Percentiles rank a stretch among this genome's conserved stretches.
These are phyloP conservation scores for Fusarium longipes DNA, from an alignment of 2,329 filamentous ascomycete genomes.

Conservation along the genomic window DNA sequence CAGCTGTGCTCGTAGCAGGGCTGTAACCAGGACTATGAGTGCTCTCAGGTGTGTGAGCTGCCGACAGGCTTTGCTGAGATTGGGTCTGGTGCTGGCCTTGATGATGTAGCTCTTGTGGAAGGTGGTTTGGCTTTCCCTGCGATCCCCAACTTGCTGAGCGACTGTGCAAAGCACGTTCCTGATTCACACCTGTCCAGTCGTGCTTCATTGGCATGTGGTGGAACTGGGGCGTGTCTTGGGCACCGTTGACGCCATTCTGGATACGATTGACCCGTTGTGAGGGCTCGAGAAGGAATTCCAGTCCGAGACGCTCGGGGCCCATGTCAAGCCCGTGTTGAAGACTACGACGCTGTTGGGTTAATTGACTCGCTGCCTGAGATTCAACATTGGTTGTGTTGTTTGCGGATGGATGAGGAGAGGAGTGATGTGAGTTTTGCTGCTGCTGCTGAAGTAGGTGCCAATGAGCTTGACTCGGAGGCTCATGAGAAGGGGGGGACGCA, in stretches of 20 bases:
- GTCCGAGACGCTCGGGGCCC: constrained; percentile 73
- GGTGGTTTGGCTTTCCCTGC: constrained; percentile 33
- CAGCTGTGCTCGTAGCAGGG: constrained; percentile 34
- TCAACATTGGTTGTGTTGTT: constrained; percentile 22
- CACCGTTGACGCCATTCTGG: constrained; percentile 61
- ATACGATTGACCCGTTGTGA: constrained; percentile 66
- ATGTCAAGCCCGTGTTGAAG: constrained; percentile 68
- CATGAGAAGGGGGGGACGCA: constrained; percentile 42
- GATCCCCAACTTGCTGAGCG: constrained; percentile 42
- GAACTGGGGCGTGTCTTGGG: constrained; percentile 58
- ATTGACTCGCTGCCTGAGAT: constrained; percentile 38
- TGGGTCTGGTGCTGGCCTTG: constrained; percentile 26
- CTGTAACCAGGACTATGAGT: constrained; percentile 38
- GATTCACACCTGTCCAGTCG: constrained; percentile 56
- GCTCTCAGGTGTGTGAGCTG: constrained; percentile 40
- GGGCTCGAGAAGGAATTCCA: constrained; percentile 77
- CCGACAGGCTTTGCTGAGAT: constrained; percentile 27
- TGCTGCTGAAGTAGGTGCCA: constrained; percentile 36
- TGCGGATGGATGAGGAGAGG: constrained; percentile 10
- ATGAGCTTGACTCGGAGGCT: constrained; percentile 25
- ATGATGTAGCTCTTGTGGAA: constrained; percentile 35
- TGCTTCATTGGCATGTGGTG: constrained; percentile 63
- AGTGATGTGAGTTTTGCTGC: constrained; percentile 29
- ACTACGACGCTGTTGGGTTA: constrained; percentile 62
- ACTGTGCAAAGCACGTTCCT: constrained; percentile 43